phyloP scores from a whole-genome alignment of 441 rosid genomes.

The Kokia cookei region DNA sequence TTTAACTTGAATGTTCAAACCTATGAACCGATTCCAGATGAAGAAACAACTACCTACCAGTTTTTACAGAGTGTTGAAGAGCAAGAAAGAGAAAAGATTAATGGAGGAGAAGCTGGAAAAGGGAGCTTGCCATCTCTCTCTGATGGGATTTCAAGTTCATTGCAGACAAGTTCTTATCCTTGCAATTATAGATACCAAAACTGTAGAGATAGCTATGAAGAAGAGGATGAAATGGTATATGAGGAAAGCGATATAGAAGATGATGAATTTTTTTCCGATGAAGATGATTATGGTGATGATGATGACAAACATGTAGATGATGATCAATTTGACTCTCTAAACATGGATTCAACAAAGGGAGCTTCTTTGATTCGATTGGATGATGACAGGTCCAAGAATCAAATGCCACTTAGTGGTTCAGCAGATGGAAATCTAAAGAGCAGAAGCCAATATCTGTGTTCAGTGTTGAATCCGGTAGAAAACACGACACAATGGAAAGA shows the following conservation, averaged over 20 bases:
- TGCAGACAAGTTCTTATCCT: slow-evolving; percentile 16
- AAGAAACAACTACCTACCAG: slow-evolving; percentile 16
- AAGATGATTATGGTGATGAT: neutral
- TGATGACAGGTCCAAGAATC: slow-evolving; percentile 12
- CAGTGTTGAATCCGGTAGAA: slow-evolving; percentile 54
- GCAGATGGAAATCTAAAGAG: slow-evolving; percentile 20
- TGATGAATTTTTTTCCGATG: slow-evolving; percentile 25
- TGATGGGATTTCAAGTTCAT: neutral
- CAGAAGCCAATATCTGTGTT: slow-evolving; percentile 26
- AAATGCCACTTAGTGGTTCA: slow-evolving; percentile 1
- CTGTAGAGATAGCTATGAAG: slow-evolving; percentile 42
- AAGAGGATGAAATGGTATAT: slow-evolving; percentile 39
- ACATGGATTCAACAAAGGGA: slow-evolving; percentile 6
- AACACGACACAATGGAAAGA: slow-evolving; percentile 58
- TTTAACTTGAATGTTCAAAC: slow-evolving; percentile 59
- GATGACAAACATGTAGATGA: slow-evolving; percentile 26
- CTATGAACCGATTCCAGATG: slow-evolving; percentile 42
- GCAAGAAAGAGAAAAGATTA: slow-evolving; percentile 22
- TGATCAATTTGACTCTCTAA: slow-evolving; percentile 11
- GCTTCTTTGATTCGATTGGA: slow-evolving; percentile 5
- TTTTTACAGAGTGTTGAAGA: slow-evolving; percentile 26
- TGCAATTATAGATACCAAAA: slow-evolving; percentile 50
- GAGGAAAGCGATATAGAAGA: slow-evolving; percentile 57
- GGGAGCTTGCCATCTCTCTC: slow-evolving; percentile 1
- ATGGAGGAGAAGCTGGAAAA: slow-evolving; percentile 2